Conservation (phyloP, 257 asterid species). For the Capsicum pubescens region DNA sequence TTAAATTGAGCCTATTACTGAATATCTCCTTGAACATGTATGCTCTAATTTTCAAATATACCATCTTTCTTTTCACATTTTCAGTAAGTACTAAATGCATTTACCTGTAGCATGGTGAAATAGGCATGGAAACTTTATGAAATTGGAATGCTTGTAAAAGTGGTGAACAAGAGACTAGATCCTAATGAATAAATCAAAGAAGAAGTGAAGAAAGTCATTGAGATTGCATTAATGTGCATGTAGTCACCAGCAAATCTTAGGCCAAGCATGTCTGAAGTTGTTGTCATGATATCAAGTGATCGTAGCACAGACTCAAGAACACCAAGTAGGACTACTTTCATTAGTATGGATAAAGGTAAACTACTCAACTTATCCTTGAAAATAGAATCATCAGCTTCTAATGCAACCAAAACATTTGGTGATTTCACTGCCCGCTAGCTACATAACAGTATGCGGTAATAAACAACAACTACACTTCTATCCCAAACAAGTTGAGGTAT, state of each 20-base stretch:
- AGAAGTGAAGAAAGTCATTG: conserved; percentile 68
- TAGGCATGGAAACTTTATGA: conserved; percentile 86
- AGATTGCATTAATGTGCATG: conserved; percentile 68
- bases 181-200: conserved; percentile 44
- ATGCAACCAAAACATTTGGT: conserved; percentile 62
- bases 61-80: not conserved
- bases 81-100: not conserved
- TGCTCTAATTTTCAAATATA: not conserved
- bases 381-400: conserved; percentile 43
- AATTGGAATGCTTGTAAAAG: conserved; percentile 46
- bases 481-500: not conserved
- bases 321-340: conserved; percentile 45
- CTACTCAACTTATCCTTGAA: conserved; percentile 33
- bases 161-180: conserved; percentile 69
- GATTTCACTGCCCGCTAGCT: conserved; percentile 69
- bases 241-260: conserved; percentile 73
- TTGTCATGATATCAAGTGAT: conserved; percentile 66
- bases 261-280: conserved; percentile 83
- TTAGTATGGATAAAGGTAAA: conserved; percentile 40
- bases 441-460: not conserved
- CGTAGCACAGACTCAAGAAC: conserved; percentile 34
- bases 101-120: not conserved
- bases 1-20: conserved; percentile 46
- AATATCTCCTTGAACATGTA: conserved; percentile 76
- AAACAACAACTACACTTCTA: not conserved